These are phyloP conservation scores for Jamesozyma spencerorum DNA, from an alignment of 805 yeast genomes.

Conservation along the genomic window DNA sequence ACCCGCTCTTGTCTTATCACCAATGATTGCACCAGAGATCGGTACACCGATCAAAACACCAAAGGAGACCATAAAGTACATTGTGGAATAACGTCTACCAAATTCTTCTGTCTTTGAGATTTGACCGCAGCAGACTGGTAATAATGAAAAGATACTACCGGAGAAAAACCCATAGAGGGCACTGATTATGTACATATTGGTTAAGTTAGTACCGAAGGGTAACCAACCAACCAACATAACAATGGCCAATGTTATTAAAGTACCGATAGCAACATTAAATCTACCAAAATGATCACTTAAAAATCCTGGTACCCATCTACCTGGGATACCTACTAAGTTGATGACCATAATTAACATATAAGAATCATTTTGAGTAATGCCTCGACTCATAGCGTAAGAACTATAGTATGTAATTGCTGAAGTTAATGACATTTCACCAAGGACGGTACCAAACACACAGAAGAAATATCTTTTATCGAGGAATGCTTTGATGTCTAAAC, in stretches of 20 bases:
- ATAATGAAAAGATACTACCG: conserved; percentile 44
- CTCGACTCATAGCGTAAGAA: conserved; percentile 41
- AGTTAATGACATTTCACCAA: conserved; percentile 39
- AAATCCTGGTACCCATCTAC: conserved; percentile 38
- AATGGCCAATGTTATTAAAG: conserved; percentile 25
- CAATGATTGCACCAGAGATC: conserved; percentile 42
- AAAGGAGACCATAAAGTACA: conserved; percentile 50
- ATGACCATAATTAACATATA: conserved; percentile 40
- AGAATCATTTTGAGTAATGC: conserved; percentile 33
- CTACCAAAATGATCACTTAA: conserved; percentile 42
- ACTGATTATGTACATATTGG: conserved; percentile 36
- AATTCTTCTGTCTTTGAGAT: conserved; percentile 44
- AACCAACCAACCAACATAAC: conserved; percentile 32
- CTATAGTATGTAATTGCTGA: conserved; percentile 41
- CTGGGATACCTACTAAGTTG: conserved; percentile 34
- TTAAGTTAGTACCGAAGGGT: conserved; percentile 30
- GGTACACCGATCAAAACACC: conserved; percentile 44
- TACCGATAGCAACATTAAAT: conserved; percentile 41
- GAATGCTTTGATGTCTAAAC: conserved; percentile 32
- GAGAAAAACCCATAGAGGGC: conserved; percentile 44
- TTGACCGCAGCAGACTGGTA: conserved; percentile 52
- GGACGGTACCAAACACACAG: conserved; percentile 36
- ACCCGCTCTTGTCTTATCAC: conserved; percentile 26
- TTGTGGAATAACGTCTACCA: conserved; percentile 47
- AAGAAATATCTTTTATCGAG: conserved; percentile 37